Conservation (phyloP, 768 basidiomycete genomes). For the Boletus rufocinnamomeus region DNA sequence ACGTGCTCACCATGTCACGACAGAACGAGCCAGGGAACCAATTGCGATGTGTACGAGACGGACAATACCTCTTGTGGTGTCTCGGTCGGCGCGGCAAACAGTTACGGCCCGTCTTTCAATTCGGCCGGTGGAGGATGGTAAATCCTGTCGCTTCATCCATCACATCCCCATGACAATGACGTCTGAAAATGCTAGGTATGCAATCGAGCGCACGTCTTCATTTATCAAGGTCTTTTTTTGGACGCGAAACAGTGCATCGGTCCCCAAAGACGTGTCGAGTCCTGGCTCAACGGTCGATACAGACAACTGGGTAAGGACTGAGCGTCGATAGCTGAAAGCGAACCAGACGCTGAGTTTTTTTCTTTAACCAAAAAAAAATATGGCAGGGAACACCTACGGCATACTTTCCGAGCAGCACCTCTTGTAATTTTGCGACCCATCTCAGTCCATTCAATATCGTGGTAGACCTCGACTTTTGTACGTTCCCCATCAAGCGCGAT, state of each 20-base stretch:
- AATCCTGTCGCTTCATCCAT: not conserved
- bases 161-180: not conserved
- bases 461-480: conserved; percentile 49
- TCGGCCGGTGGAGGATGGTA: conserved; percentile 39
- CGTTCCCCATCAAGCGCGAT: not conserved
- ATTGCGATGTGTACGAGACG: conserved; percentile 35
- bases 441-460: conserved; percentile 64
- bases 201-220: conserved; percentile 32
- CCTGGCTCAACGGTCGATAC: conserved; percentile 21
- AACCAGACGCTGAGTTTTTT: not conserved
- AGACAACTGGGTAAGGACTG: conserved; percentile 27
- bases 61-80: conserved; percentile 38
- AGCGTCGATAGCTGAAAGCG: not conserved
- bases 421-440: conserved; percentile 56
- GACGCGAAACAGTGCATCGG: conserved; percentile 30
- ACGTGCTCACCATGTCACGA: not conserved
- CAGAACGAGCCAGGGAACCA: conserved; percentile 26
- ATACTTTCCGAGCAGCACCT: conserved; percentile 54
- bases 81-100: conserved; percentile 21
- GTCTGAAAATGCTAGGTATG: conserved; percentile 34
- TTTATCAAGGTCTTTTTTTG: conserved; percentile 45
- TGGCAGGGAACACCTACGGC: conserved; percentile 58
- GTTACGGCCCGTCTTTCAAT: conserved; percentile 40
- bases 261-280: conserved; percentile 37
- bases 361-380: not conserved